Percentiles rank a stretch among this genome's conserved stretches.
Evolutionary conservation across 192 early-diverging fungal genomes (phyloP).

Genomic region (Podila epigama): DNA sequence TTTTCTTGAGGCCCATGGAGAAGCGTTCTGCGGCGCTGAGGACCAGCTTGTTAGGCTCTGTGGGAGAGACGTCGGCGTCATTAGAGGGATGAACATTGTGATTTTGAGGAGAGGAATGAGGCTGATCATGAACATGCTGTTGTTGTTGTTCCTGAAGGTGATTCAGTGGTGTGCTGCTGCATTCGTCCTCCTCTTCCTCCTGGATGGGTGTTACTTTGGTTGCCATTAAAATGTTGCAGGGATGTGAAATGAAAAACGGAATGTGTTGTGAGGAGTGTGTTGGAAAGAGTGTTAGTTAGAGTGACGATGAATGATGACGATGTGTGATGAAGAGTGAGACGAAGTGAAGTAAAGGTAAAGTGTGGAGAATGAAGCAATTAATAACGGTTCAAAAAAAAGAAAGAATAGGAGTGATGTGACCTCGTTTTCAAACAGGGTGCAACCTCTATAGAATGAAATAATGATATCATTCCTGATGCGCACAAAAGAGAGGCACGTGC

Average conservation of each 20-base stretch:
- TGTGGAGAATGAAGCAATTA: not conserved
- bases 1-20: conserved; percentile 2
- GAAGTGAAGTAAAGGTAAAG: not conserved
- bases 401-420: not conserved
- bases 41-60: conserved; percentile 6
- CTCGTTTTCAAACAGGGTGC: not conserved
- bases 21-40: conserved; percentile 10
- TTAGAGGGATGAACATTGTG: no score
- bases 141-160: no score
- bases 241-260: not conserved
- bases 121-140: no score
- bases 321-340: not conserved
- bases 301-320: not conserved
- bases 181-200: no score
- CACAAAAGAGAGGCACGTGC: no score
- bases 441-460: no score
- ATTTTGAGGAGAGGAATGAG: not conserved
- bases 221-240: not conserved
- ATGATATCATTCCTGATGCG: no score
- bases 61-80: not conserved
- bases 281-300: not conserved
- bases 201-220: no score
- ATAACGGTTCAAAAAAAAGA: not conserved
- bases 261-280: not conserved
- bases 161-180: no score